Evolutionary conservation across 2,329 filamentous ascomycete species (phyloP).

Genomic region (Alternaria panax): DNA sequence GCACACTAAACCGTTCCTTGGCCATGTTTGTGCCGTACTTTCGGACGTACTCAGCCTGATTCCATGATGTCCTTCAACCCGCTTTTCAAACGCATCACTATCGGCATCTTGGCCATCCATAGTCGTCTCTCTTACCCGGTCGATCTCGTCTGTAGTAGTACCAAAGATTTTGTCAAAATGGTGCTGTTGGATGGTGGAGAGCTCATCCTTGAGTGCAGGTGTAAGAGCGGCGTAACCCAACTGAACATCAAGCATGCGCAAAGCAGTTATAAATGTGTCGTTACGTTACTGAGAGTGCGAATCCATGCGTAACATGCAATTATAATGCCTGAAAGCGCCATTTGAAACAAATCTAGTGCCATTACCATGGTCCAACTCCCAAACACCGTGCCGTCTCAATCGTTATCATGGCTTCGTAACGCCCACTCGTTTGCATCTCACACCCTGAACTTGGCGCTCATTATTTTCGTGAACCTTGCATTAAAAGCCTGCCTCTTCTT

Average conservation of each 20-base stretch:
- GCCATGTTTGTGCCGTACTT: background rate
- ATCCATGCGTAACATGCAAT: background rate
- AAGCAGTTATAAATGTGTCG: background rate
- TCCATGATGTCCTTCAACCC: background rate
- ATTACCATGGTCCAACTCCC: background rate
- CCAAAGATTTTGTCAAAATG: too few relatives aligned
- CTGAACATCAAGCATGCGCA: background rate
- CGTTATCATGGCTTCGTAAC: background rate
- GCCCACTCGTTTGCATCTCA: background rate
- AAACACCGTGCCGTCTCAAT: background rate
- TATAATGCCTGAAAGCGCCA: background rate
- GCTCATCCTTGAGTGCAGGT: background rate
- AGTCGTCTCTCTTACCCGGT: background rate
- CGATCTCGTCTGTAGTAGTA: too few relatives aligned
- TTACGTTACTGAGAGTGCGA: background rate
- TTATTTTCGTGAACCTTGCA: background rate
- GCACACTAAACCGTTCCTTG: background rate
- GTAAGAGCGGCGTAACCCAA: background rate
- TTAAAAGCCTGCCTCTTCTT: constrained; percentile 1
- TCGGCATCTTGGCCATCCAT: background rate
- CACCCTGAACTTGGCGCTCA: constrained; percentile 9
- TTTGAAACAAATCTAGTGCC: background rate
- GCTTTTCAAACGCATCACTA: background rate
- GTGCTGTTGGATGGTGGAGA: too few relatives aligned
- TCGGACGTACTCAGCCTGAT: background rate